These are phyloP conservation scores for Pseudogymnoascus sp. DNA, from an alignment of 2,329 filamentous ascomycete genomes.

Conservation along the genomic window DNA sequence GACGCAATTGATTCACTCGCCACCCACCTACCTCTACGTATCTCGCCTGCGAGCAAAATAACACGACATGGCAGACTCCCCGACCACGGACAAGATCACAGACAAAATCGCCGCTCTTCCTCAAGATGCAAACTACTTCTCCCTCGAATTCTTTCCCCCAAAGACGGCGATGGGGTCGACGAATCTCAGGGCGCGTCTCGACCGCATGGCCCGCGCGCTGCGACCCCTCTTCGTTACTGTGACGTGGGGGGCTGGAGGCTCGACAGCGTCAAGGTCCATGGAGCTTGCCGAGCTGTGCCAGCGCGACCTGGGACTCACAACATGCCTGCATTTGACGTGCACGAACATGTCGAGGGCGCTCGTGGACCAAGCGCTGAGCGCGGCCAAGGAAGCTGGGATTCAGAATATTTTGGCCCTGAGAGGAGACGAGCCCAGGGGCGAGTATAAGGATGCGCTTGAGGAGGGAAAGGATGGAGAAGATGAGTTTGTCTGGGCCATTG, in stretches of 20 bases:
- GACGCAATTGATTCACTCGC: conserved; percentile 3
- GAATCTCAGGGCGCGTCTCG: conserved; percentile 85
- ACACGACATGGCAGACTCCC: background rate
- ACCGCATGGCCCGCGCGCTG: conserved; percentile 88
- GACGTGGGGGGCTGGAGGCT: conserved; percentile 95
- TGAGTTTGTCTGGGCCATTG: conserved; percentile 82
- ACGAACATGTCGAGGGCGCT: conserved; percentile 90
- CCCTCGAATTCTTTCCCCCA: conserved; percentile 97
- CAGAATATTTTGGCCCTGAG: conserved; percentile 88
- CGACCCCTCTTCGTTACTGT: conserved; percentile 93
- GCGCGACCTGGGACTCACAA: conserved; percentile 83
- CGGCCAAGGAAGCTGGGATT: conserved; percentile 84
- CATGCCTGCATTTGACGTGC: conserved; percentile 91
- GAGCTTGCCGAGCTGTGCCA: conserved; percentile 95
- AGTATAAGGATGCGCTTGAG: conserved; percentile 65
- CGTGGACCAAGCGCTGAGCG: conserved; percentile 82
- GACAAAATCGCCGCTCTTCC: conserved; percentile 91
- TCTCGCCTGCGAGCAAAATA: background rate
- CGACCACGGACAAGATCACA: conserved; percentile 66
- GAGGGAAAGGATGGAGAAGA: conserved; percentile 52
- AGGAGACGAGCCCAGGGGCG: conserved; percentile 85
- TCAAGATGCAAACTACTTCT: conserved; percentile 78
- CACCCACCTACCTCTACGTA: background rate
- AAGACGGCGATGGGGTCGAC: conserved; percentile 94
- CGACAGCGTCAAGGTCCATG: conserved; percentile 81